phyloP scores from a whole-genome alignment of 2,329 filamentous ascomycete species.

The Onygenales sp. region DNA sequence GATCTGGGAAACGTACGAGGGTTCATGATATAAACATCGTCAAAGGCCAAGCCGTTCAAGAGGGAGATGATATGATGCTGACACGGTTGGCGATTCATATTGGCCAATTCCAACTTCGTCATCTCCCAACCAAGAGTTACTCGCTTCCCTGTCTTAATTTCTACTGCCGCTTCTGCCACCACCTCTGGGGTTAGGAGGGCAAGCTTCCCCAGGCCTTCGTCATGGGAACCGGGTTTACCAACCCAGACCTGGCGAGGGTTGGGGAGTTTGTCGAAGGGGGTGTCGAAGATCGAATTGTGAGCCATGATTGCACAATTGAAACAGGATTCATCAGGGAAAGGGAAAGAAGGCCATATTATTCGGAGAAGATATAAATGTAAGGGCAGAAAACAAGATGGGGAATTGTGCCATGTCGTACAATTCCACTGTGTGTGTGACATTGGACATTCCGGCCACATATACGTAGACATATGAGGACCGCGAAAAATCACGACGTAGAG shows the following conservation, averaged over 20 bases:
- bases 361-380: no score
- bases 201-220: slow-evolving; percentile 46
- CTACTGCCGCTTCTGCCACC: slow-evolving; percentile 40
- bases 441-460: no score
- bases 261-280: slow-evolving; percentile 37
- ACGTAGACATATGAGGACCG: no score
- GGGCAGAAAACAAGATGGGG: no score
- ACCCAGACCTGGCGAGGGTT: slow-evolving; percentile 42
- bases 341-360: neutral
- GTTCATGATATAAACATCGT: slow-evolving; percentile 43
- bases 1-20: slow-evolving; percentile 27
- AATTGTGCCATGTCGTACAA: no score
- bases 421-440: no score
- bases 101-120: slow-evolving; percentile 46
- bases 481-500: no score
- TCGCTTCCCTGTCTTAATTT: slow-evolving; percentile 44
- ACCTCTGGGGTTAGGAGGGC: slow-evolving; percentile 44
- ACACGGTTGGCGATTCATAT: slow-evolving; percentile 43
- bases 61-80: slow-evolving; percentile 43
- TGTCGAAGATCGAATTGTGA: slow-evolving; percentile 16
- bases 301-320: neutral
- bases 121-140: slow-evolving; percentile 48
- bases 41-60: slow-evolving; percentile 39
- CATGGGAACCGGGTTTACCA: slow-evolving; percentile 34
- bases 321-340: no score